Conservation (phyloP, 768 basidiomycete species). For the Suillus plorans region DNA sequence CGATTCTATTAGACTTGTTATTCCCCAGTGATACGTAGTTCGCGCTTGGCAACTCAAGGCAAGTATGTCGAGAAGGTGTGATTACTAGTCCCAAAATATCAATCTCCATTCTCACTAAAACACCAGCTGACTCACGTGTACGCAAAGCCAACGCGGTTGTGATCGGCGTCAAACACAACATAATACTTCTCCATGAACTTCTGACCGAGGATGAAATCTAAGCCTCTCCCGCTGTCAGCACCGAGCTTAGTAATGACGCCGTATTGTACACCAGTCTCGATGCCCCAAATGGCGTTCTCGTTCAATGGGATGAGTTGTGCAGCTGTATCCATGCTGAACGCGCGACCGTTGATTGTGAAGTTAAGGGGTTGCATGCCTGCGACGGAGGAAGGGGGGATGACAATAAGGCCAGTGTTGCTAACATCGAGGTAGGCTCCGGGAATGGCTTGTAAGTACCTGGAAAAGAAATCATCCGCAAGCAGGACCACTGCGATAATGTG, state of each 20-base stretch:
- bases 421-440: conserved; percentile 13
- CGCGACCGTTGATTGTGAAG: conserved; percentile 13
- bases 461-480: conserved; percentile 22
- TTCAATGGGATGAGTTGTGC: conserved; percentile 19
- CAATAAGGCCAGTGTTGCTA: conserved; percentile 10
- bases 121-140: conserved; percentile 1
- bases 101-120: neutral
- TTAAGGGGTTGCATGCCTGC: conserved; percentile 14
- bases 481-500: conserved; percentile 16
- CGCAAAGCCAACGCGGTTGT: conserved; percentile 1
- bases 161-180: conserved; percentile 6
- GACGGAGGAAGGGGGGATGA: conserved; percentile 18
- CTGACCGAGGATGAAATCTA: conserved; percentile 18
- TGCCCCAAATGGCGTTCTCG: conserved; percentile 18
- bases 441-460: conserved; percentile 15
- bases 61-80: neutral
- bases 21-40: neutral
- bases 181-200: conserved; percentile 21
- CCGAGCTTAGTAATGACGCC: conserved; percentile 8
- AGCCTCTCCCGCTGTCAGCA: conserved; percentile 6
- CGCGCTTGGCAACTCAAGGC: neutral
- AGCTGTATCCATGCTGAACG: conserved; percentile 19
- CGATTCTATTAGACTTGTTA: neutral
- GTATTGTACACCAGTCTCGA: conserved; percentile 12
- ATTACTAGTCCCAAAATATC: neutral